Evolutionary conservation across 2,329 filamentous ascomycete species (phyloP).

Genomic region (Xylariaceae sp.): DNA sequence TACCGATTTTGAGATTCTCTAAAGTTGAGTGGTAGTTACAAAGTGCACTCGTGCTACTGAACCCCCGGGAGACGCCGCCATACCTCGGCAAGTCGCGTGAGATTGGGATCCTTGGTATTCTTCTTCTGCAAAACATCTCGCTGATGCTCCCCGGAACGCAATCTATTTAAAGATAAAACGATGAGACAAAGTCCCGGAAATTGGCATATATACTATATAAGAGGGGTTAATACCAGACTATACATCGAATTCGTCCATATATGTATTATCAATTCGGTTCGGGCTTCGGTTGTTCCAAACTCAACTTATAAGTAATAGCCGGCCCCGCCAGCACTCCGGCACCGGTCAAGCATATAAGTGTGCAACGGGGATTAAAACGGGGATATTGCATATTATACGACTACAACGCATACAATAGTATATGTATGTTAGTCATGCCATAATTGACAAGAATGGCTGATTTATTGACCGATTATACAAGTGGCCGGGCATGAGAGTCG

Average conservation of each 20-base stretch:
- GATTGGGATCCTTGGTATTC: not conserved
- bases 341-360: not conserved
- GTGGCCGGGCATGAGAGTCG: too few relatives aligned
- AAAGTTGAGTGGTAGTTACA: conserved; percentile 40
- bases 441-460: too few relatives aligned
- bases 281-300: not conserved
- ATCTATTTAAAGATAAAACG: not conserved
- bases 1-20: conserved; percentile 42
- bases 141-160: not conserved
- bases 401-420: not conserved
- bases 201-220: not conserved
- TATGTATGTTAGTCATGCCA: too few relatives aligned
- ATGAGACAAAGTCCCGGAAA: not conserved
- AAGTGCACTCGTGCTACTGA: conserved; percentile 23
- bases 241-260: not conserved
- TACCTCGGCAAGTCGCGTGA: conserved; percentile 2
- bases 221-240: not conserved
- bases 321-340: not conserved
- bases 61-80: conserved; percentile 17
- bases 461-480: too few relatives aligned
- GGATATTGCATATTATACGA: not conserved
- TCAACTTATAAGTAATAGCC: not conserved
- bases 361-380: not conserved
- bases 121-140: not conserved
- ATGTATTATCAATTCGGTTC: not conserved